These are phyloP conservation scores for Phytophthora aleatoria DNA, from an alignment of 352 stramenopile genomes.

Conservation along the genomic window DNA sequence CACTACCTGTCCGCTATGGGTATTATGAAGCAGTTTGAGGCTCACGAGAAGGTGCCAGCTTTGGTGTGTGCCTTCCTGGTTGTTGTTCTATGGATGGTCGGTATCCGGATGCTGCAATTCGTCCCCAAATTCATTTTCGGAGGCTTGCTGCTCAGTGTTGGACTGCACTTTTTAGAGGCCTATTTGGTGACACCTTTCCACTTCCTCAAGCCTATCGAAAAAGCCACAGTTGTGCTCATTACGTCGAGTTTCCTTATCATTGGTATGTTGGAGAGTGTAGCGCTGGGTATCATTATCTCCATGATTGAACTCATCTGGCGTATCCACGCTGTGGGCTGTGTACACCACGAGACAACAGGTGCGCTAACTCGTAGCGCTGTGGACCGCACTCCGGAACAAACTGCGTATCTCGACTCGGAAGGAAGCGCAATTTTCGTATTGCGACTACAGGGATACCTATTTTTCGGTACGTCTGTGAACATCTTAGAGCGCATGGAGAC, in stretches of 20 bases:
- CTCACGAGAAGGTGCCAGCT: conserved; percentile 76
- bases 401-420: conserved; percentile 53
- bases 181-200: conserved; percentile 76
- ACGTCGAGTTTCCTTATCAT: conserved; percentile 73
- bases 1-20: conserved; percentile 86
- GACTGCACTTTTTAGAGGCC: conserved; percentile 77
- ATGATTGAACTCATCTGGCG: conserved; percentile 82
- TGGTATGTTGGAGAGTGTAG: conserved; percentile 76
- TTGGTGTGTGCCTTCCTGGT: conserved; percentile 67
- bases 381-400: conserved; percentile 68
- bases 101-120: conserved; percentile 70
- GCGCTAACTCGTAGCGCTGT: conserved; percentile 67
- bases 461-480: conserved; percentile 84
- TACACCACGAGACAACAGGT: conserved; percentile 78
- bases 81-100: conserved; percentile 61
- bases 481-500: conserved; percentile 80
- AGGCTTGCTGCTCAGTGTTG: conserved; percentile 73
- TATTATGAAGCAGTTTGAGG: conserved; percentile 87
- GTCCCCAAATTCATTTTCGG: conserved; percentile 88
- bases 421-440: conserved; percentile 73
- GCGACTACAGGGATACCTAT: conserved; percentile 79
- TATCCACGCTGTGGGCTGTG: conserved; percentile 78
- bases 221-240: conserved; percentile 67
- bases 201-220: conserved; percentile 76
- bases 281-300: conserved; percentile 77